phyloP scores from a whole-genome alignment of 2,329 filamentous ascomycete species.

The Thielaviopsis cerberus region DNA sequence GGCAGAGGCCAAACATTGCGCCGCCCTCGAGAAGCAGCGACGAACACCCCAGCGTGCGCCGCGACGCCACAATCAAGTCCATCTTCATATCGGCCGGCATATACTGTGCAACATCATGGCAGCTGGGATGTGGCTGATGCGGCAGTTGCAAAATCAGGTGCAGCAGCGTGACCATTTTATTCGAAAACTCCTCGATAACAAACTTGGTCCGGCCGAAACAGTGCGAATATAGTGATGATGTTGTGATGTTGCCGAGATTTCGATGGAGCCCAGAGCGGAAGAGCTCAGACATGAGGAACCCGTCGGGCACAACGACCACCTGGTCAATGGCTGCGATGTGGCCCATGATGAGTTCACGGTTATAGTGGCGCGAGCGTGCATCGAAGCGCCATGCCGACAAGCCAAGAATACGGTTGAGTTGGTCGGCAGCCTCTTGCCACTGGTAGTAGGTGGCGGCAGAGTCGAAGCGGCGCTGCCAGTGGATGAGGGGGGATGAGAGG shows the following conservation, averaged over 20 bases:
- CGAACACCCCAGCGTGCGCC: constrained; percentile 73
- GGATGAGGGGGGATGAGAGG: constrained; percentile 7
- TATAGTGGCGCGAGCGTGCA: constrained; percentile 62
- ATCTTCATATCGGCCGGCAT: constrained; percentile 49
- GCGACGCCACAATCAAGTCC: constrained; percentile 69
- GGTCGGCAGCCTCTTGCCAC: constrained; percentile 69
- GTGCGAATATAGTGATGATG: constrained; percentile 62
- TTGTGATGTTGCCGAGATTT: constrained; percentile 74
- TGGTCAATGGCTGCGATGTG: constrained; percentile 52
- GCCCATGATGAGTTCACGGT: constrained; percentile 67
- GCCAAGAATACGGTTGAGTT: constrained; percentile 65
- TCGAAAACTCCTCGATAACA: constrained; percentile 79
- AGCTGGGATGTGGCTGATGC: constrained; percentile 26
- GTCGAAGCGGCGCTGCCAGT: constrained; percentile 27
- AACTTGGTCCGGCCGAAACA: constrained; percentile 79
- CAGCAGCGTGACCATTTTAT: constrained; percentile 63
- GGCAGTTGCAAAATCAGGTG: constrained; percentile 49
- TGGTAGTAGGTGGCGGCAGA: constrained; percentile 58
- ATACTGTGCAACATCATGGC: constrained; percentile 18
- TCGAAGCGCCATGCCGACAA: constrained; percentile 76
- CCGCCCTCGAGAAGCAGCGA: constrained; percentile 77
- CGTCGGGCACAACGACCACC: constrained; percentile 51
- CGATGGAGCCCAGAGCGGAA: constrained; percentile 62
- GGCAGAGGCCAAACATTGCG: constrained; percentile 77
- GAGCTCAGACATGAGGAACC: constrained; percentile 58